These are phyloP conservation scores for Austropuccinia psidii DNA, from an alignment of 1,284 basidiomycete species.

Conservation along the genomic window DNA sequence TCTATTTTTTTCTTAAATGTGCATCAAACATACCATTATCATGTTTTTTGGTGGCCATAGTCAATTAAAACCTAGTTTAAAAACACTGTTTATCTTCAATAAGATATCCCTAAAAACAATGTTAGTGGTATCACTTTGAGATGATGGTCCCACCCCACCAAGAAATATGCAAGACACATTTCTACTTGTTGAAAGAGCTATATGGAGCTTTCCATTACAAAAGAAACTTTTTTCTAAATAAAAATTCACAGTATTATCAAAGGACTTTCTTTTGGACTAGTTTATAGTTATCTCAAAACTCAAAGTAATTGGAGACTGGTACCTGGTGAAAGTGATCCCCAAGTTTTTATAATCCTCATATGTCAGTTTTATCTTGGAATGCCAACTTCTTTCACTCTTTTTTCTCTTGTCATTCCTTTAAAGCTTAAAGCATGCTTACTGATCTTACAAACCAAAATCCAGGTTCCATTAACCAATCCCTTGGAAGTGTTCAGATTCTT, in stretches of 20 bases:
- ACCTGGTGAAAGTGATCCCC: conserved; percentile 42
- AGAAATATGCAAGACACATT: too few relatives aligned
- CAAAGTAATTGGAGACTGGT: conserved; percentile 50
- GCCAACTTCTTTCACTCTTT: not conserved
- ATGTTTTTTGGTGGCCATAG: too few relatives aligned
- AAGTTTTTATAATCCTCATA: not conserved
- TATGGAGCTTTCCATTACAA: conserved; percentile 52
- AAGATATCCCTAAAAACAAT: too few relatives aligned
- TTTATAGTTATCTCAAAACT: conserved; percentile 52
- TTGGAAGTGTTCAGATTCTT: conserved; percentile 46
- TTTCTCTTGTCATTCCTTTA: not conserved
- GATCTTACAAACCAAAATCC: not conserved
- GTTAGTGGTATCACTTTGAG: too few relatives aligned
- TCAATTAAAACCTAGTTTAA: too few relatives aligned
- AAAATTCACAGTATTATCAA: conserved; percentile 43
- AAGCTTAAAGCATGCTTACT: not conserved
- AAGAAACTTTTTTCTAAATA: conserved; percentile 50
- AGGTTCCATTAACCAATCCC: conserved; percentile 50
- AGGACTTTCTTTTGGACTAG: conserved; percentile 52
- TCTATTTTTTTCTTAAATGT: too few relatives aligned
- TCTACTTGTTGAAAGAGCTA: conserved; percentile 50
- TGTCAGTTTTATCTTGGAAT: not conserved
- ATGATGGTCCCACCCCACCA: too few relatives aligned
- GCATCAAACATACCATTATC: too few relatives aligned
- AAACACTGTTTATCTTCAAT: too few relatives aligned